Base-by-base conservation (phyloP, 768 basidiomycete species). In the Amylocystis lapponica region DNA sequence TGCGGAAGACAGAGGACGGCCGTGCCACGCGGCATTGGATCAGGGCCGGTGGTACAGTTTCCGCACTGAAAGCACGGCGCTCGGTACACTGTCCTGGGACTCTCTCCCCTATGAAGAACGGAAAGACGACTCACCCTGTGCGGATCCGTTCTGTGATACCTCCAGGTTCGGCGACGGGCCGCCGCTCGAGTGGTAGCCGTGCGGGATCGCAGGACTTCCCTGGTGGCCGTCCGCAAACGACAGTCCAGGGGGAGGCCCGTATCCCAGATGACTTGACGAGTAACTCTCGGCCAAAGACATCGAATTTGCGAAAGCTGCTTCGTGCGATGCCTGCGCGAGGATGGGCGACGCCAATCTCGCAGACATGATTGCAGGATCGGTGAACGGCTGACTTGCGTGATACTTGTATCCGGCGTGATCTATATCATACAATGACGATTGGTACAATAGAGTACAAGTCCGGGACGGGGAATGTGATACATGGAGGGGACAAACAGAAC, bases 21-120 rank as follows among this genome's bases (percentile, higher is more conserved):
- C 53, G 49, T 53, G 51, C 34, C 50, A 51, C 41, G 40, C 47
- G 47, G 42, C 52, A 65, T 66, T 19, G 58, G 51, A 70, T 86
- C 72, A 86, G 70, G 74, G 75, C 62, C 75, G 81, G 75, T 79
- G 71, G 67, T 77, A 78, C 69, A 78, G 69, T 76, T 81, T 83
- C 81, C 83, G 83, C 80, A 84, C 85, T 87, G 83, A 84, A 86
- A 83, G 84, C 72, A 85, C 80, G 82, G 83, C 66, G 69, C 83
- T 87, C 75, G 86, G 84, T 86, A 88, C 81, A 75, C 76, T 79
- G 81, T 72, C 82, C 83, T 68, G 64, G 69, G 70, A 68, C 67
- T 77, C 83, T 85, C 81, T 83, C 84, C 83, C 83, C 81, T 77
- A 62, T 66, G 65, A 64, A 61, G 67, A 66, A 61, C 63, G 53